Conservation (phyloP, 257 asterid species). For the Dorcoceras hygrometricum region DNA sequence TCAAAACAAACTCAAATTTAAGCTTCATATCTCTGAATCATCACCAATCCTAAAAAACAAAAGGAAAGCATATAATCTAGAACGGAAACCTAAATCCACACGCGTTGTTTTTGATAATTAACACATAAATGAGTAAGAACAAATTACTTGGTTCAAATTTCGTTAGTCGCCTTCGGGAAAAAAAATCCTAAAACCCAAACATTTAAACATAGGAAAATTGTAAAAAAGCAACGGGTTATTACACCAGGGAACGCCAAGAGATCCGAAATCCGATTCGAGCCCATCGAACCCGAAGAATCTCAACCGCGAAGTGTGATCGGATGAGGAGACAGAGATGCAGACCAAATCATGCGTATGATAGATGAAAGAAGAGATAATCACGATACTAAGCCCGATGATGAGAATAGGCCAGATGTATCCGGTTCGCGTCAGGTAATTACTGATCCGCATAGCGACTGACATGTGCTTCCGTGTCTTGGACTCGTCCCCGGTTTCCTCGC, state of each 20-base stretch:
- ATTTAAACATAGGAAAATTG: not conserved
- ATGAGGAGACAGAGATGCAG: slow-evolving; percentile 69
- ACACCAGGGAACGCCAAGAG: slow-evolving; percentile 99
- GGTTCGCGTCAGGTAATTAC: slow-evolving; percentile 67
- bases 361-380: slow-evolving; percentile 43
- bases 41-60: not conserved
- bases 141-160: not conserved
- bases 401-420: slow-evolving; percentile 75
- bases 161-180: slow-evolving; percentile 1
- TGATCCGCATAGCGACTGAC: slow-evolving; percentile 39
- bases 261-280: slow-evolving; percentile 82
- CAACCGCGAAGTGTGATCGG: slow-evolving; percentile 73
- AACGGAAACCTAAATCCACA: not conserved
- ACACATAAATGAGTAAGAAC: slow-evolving; percentile 2
- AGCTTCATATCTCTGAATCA: slow-evolving; percentile 25
- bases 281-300: slow-evolving; percentile 77
- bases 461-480: slow-evolving; percentile 80
- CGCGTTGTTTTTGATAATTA: not conserved
- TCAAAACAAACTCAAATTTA: slow-evolving; percentile 19
- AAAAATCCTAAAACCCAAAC: slow-evolving; percentile 13
- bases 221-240: slow-evolving; percentile 22
- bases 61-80: not conserved
- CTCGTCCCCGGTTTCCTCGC: slow-evolving; percentile 54
- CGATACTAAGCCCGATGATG: slow-evolving; percentile 43
- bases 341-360: slow-evolving; percentile 72